Base-by-base conservation (phyloP, 768 basidiomycete genomes). In the Pulveroboletus frians region DNA sequence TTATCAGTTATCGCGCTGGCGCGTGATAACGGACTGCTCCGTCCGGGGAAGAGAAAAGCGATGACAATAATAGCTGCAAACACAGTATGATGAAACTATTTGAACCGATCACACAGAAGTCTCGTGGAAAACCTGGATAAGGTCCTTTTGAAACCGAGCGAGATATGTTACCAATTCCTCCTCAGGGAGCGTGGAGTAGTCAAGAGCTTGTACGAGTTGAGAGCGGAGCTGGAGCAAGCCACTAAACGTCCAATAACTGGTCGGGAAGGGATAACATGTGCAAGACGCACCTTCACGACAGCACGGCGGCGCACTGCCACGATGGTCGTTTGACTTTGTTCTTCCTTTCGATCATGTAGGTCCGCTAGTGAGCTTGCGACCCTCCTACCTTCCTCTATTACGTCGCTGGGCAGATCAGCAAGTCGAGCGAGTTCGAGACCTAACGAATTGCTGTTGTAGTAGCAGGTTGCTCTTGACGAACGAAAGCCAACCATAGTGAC, bases 391-490 rank as follows among this genome's bases (percentile, higher is more conserved):
- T 87, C 83, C 4, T 59, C 53, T 36, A 93, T 64, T 11, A 95
- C 80, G 40, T 87, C 79, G 0, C 65, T 53, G 0, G 95, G 95
- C 1, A 99, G 73, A 60, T 93, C 91, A 1, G 92, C 93, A 5
- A 95, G 76, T 40, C 81, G 80, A 11, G 94, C 93, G 23, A 97
- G 78, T 57, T 96, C 88, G 10, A 99, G 72, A 3, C 95, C 94
- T 94, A 54, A 20, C n/a, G 31, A 32, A 31, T 31, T 14, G 17
- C 18, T 23, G 20, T 46, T 49, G 20, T n/a, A 55, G n/a, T 21
- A 47, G 4, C 7, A 17, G 14, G 15, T 34, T 14, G 4, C n/a
- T 8, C 20, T 46, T n/a, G 35, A 48, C 17, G 41, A 32, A 44
- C 20, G 50, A 36, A 23, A 53, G 54, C 55, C 39, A 46, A 88